Base-by-base conservation (phyloP, 176 grass and related monocot species). In the Pontederia paniculata region DNA sequence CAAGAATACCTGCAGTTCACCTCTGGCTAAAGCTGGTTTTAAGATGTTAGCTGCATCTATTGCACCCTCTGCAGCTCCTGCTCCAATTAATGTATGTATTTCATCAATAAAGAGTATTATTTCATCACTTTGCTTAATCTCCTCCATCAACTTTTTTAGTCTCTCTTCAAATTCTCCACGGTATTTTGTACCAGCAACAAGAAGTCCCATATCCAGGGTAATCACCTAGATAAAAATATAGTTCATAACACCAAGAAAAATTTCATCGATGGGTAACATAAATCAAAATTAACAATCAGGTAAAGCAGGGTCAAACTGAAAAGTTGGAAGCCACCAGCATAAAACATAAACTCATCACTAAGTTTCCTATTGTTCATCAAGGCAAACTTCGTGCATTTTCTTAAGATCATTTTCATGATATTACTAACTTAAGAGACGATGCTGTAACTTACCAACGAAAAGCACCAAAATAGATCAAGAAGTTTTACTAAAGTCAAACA, bases 81-180 rank as follows among this genome's bases (percentile, higher is more conserved):
- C 85, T 73, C 90, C 90, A 68, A 96, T 96, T 48, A 96, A 73
- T 62, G 90, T 96, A 71, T 96, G 90, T 46, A 96, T 85, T 70
- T 96, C 85, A 81, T 89, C 90, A 55, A 96, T 96, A 28, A 96
- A 96, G 23, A 96, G 82, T 23, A 96, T 96, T 64, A 96, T 96
- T 70, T 96, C 85, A 44, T 89, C 85, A 49, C 85, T 89, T 70
- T 96, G 90, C 64, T 89, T 96, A 54, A 96, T 86, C 81, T 96
- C 90, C 72, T 89, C 90, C 90, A 96, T 96, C 75, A 96, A 48
- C 59, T 96, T 96, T 54, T 96, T 96, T 55, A 96, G 80, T 71
- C 85, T 80, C 77, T 96, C 90, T 78, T 89, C 90, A 54, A 97
- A 97, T 43, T 97, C 91, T 71, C 91, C 91, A 69, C 91, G 76